A percentile compares a stretch with the other conserved stretches of the same genome.
Conservation (phyloP, 2,329 filamentous ascomycete species). For the Colletotrichum sp. region DNA sequence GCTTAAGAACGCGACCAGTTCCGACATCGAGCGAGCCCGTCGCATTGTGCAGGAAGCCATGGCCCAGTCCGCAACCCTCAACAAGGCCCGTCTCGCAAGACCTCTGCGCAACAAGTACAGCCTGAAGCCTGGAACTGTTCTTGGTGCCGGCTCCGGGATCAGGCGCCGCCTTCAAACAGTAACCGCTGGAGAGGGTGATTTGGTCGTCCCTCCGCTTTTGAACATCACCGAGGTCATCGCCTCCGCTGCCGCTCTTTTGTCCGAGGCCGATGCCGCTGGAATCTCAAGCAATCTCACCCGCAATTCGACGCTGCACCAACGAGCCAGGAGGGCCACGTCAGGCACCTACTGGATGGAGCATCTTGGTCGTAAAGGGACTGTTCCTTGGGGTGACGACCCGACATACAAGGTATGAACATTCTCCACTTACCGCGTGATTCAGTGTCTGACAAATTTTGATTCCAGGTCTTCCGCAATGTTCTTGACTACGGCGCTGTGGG, state of each 20-base stretch:
- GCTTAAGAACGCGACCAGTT: background rate
- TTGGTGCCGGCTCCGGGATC: background rate
- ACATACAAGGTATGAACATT: slow-evolving; percentile 38
- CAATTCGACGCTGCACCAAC: too few species aligned
- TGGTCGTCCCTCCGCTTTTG: background rate
- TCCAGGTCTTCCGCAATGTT: slow-evolving; percentile 57
- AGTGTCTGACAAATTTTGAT: too few species aligned
- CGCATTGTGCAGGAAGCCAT: slow-evolving; percentile 21
- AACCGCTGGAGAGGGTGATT: background rate
- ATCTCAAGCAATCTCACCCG: background rate
- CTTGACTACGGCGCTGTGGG: slow-evolving; percentile 59
- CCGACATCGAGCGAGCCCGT: slow-evolving; percentile 16
- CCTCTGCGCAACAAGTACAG: background rate
- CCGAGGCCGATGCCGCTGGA: slow-evolving; percentile 23
- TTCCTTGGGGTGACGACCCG: background rate
- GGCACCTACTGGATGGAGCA: background rate
- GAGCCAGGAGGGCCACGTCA: too few species aligned
- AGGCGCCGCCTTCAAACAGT: background rate
- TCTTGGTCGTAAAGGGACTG: background rate
- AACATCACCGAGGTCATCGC: slow-evolving; percentile 26
- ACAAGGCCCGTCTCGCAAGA: background rate
- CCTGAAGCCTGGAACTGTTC: background rate
- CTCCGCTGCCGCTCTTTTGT: slow-evolving; percentile 25
- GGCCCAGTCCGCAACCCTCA: background rate
- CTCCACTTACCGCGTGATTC: too few species aligned